Evolutionary conservation across 768 basidiomycete genomes (phyloP), one percentile per base, ranked within the genome.

Genomic region (Podaxis carcinomalis): DNA sequence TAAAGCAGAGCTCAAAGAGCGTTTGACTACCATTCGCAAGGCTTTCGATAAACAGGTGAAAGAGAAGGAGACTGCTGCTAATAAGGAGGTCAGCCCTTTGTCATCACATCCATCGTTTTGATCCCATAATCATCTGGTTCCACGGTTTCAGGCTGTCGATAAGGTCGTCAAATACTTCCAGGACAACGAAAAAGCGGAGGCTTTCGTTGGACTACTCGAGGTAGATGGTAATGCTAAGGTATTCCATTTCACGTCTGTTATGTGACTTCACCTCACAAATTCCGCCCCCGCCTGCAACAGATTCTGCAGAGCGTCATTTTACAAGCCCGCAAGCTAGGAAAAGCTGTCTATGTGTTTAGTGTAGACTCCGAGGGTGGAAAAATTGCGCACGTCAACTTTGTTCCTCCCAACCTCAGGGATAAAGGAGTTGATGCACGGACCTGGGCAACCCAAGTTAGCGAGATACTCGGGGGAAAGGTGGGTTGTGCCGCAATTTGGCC

Each of bases 391-490:
- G 87, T 88, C 60, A 98, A 98, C 75, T 88, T 82, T 66, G 81
- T 98, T 47, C 79, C 88, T 11, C 78, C 81, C 2, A 70, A 73
- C 1, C 63, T 81, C 54, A 90, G 89, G 70, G 76, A 77, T 32
- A 82, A 83, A 63, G 87, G 87, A 13, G 78, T 91, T 51, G 92
- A 95, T 70, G 95, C 91, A 23, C 89, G 94, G 63, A 77, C 74
- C n/a, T 99, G 97, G 97, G 90, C 95, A 25, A 74, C 80, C 23
- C 84, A 83, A 62, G 89, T 97, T 19, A 80, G 83, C 4, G 89
- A 89, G 37, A 74, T 95, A 7, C 67, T 98, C 9, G 95, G 95
- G 25, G 97, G 97, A 46, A 98, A 96, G 86, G 94, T 93, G 67
- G 67, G 77, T 68, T 2, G 1, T 16, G 25, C 54, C 9, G 47